These are phyloP conservation scores for Candida railenensis DNA, from an alignment of 805 yeast species.

Conservation along the genomic window DNA sequence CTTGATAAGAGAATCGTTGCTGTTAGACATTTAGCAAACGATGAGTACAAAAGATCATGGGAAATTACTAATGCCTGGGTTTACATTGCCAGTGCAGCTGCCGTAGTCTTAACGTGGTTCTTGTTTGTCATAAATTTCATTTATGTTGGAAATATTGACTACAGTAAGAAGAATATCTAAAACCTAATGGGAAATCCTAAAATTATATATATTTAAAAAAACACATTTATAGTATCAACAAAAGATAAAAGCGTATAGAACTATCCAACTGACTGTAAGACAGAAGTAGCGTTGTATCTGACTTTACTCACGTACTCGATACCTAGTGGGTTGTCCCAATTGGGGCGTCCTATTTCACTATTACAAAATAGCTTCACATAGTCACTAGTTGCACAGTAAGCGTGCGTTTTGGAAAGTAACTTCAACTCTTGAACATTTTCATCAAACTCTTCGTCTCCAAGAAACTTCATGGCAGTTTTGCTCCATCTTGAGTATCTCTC, in stretches of 20 bases:
- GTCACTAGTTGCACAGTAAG: slow-evolving; percentile 23
- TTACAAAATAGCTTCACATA: slow-evolving; percentile 19
- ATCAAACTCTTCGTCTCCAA: slow-evolving; percentile 11
- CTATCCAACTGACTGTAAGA: not conserved
- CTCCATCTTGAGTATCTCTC: slow-evolving; percentile 14
- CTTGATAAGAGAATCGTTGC: slow-evolving; percentile 70
- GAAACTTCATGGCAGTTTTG: slow-evolving; percentile 7
- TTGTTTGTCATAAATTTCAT: slow-evolving; percentile 69
- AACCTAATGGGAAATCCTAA: not conserved
- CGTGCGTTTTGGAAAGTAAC: slow-evolving; percentile 9
- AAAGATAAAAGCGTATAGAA: no score
- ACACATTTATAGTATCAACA: not conserved
- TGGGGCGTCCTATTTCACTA: slow-evolving; percentile 15
- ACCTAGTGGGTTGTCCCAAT: slow-evolving; percentile 21
- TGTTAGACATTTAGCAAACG: slow-evolving; percentile 91
- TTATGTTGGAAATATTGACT: slow-evolving; percentile 33
- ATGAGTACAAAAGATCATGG: slow-evolving; percentile 92
- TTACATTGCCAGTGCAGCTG: slow-evolving; percentile 66
- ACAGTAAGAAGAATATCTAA: slow-evolving; percentile 24
- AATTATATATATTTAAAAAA: no score
- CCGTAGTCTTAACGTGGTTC: slow-evolving; percentile 77
- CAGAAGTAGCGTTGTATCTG: not conserved
- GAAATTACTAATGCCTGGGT: slow-evolving; percentile 93
- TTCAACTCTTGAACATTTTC: slow-evolving; percentile 9
- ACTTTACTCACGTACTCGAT: slow-evolving; percentile 10